Conservation (phyloP, 1,284 basidiomycete genomes). For the Coniferiporia weirii region DNA sequence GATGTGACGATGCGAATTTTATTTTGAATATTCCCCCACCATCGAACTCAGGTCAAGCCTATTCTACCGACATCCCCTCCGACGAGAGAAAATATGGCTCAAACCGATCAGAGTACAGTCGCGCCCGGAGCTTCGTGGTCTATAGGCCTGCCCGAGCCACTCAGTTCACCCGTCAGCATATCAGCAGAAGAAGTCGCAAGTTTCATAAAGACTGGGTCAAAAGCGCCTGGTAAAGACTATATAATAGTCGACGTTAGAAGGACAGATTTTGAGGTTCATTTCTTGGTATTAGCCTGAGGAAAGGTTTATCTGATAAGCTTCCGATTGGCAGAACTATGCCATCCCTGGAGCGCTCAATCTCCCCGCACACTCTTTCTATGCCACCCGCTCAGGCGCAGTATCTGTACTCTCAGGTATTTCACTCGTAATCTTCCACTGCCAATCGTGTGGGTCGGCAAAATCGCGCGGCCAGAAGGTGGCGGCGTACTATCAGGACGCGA, state of each 20-base stretch:
- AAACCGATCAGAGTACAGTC: background rate
- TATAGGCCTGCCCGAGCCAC: conserved; percentile 14
- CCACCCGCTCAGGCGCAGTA: conserved; percentile 11
- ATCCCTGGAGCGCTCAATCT: conserved; percentile 19
- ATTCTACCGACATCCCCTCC: too few species aligned
- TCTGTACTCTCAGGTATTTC: conserved; percentile 10
- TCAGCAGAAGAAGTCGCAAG: conserved; percentile 8
- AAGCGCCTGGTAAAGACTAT: conserved; percentile 13
- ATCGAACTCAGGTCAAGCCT: too few species aligned
- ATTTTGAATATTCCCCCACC: too few species aligned
- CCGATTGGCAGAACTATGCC: conserved; percentile 9
- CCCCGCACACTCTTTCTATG: conserved; percentile 18
- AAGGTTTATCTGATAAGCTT: background rate
- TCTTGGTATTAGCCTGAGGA: too few species aligned
- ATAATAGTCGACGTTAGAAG: conserved; percentile 16
- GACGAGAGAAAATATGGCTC: background rate
- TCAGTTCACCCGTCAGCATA: conserved; percentile 8
- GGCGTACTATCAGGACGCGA: conserved; percentile 13
- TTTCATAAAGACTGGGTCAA: conserved; percentile 9
- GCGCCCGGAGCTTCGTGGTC: conserved; percentile 8
- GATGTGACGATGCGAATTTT: too few species aligned
- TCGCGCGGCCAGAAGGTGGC: conserved; percentile 16
- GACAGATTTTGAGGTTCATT: conserved; percentile 16
- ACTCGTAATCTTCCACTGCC: conserved; percentile 17
- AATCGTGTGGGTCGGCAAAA: conserved; percentile 12